Conservation (phyloP, 768 basidiomycete species). For the Steccherinum ochraceum region DNA sequence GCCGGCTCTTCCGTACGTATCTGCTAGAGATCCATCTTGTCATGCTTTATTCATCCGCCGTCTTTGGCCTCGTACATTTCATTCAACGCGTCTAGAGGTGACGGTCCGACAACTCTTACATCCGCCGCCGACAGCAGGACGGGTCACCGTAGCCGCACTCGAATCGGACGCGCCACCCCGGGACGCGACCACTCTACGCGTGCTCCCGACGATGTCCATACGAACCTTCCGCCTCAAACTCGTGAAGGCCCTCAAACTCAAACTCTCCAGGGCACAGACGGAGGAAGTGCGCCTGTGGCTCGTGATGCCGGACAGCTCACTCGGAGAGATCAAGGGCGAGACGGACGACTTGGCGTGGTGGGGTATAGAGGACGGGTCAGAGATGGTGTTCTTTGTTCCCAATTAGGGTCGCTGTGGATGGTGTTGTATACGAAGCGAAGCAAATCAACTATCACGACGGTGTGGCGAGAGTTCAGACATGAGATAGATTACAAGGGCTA, state of each 20-base stretch:
- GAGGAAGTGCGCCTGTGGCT: slow-evolving; percentile 47
- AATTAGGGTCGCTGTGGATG: not conserved
- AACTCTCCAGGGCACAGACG: slow-evolving; percentile 19
- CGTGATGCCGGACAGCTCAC: slow-evolving; percentile 40
- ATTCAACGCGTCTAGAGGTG: too few relatives aligned
- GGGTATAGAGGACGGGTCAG: slow-evolving; percentile 54
- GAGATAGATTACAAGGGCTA: not conserved
- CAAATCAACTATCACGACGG: slow-evolving; percentile 1
- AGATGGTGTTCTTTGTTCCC: slow-evolving; percentile 19
- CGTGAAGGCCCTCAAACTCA: slow-evolving; percentile 38
- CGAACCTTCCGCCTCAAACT: slow-evolving; percentile 59
- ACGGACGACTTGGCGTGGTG: slow-evolving; percentile 59
- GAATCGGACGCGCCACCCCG: not conserved
- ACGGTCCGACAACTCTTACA: not conserved
- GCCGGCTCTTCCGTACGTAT: slow-evolving; percentile 51
- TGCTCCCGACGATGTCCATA: slow-evolving; percentile 65
- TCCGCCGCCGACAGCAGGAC: slow-evolving; percentile 4
- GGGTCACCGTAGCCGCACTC: too few relatives aligned
- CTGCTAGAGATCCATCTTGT: not conserved
- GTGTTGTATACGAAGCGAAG: not conserved
- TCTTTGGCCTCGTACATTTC: not conserved
- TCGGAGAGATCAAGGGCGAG: slow-evolving; percentile 44
- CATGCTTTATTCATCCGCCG: not conserved
- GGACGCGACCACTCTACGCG: slow-evolving; percentile 30
- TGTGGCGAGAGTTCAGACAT: not conserved